Conservation (phyloP, 106 monocot genomes). For the Dioscorea dumetorum region DNA sequence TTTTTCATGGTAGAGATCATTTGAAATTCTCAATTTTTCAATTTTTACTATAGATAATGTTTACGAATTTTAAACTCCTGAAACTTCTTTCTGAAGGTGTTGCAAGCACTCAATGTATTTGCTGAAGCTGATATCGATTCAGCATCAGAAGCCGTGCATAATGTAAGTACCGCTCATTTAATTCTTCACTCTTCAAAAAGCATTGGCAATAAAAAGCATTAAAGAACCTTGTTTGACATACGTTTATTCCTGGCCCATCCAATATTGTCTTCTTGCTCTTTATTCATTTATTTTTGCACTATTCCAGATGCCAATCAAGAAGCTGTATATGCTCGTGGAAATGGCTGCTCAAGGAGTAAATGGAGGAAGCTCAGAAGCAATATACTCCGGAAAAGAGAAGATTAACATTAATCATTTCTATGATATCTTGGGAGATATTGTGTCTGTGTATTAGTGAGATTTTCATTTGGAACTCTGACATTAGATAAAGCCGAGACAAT, state of each 20-base stretch:
- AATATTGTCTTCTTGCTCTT: background rate
- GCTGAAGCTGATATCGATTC: slow-evolving; percentile 58
- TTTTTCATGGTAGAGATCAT: too few species aligned
- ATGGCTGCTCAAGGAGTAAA: slow-evolving; percentile 80
- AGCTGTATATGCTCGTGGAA: slow-evolving; percentile 79
- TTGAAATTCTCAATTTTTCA: too few species aligned
- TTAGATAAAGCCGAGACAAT: background rate
- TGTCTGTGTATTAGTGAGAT: slow-evolving; percentile 20
- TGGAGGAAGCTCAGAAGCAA: slow-evolving; percentile 70
- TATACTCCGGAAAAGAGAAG: slow-evolving; percentile 67
- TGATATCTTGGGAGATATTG: slow-evolving; percentile 65
- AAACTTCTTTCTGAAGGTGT: slow-evolving; percentile 43
- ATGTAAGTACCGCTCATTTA: slow-evolving; percentile 41
- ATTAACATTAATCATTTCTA: slow-evolving; percentile 82
- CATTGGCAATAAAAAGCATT: too few species aligned
- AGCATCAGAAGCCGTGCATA: slow-evolving; percentile 73
- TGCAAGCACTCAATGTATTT: slow-evolving; percentile 69
- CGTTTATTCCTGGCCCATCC: background rate
- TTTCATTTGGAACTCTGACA: too few species aligned
- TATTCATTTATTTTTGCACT: background rate
- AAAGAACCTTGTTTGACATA: background rate
- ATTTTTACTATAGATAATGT: too few species aligned
- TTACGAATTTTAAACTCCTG: too few species aligned
- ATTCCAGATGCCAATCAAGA: slow-evolving; percentile 73
- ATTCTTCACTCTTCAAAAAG: background rate